Percentiles rank a stretch among this genome's conserved stretches.
Evolutionary conservation across 495 filamentous ascomycete genomes (phyloP).

Genomic region (Baudoinia panamericana): DNA sequence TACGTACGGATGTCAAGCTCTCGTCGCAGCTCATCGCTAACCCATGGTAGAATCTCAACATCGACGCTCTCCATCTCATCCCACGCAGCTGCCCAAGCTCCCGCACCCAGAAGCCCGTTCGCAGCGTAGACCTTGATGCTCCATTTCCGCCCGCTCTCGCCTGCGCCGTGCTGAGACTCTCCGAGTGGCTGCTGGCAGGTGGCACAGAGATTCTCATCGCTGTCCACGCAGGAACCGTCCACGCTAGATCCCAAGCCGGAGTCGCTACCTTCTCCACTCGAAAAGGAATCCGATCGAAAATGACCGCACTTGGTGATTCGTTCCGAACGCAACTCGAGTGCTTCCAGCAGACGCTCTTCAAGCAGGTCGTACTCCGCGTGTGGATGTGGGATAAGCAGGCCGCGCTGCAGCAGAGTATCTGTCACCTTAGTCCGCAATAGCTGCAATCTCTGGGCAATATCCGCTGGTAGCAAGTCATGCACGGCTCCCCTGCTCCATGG

Average conservation of each 20-base stretch:
- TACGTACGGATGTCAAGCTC: constrained; percentile 24
- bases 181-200: constrained; percentile 25
- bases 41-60: constrained; percentile 51
- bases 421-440: constrained; percentile 61
- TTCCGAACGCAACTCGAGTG: constrained; percentile 62
- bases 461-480: constrained; percentile 38
- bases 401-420: constrained; percentile 69
- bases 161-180: constrained; percentile 15
- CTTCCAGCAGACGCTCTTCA: constrained; percentile 83
- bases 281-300: constrained; percentile 21
- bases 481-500: constrained; percentile 49
- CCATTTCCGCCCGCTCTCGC: constrained; percentile 13
- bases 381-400: constrained; percentile 78
- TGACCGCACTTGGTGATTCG: constrained; percentile 71
- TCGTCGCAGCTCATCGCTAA: constrained; percentile 9
- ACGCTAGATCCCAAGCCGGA: constrained; percentile 19
- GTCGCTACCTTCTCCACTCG: constrained; percentile 14
- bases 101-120: constrained; percentile 83
- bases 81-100: constrained; percentile 90
- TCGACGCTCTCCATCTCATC: constrained; percentile 95
- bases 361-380: constrained; percentile 81
- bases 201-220: constrained; percentile 18
- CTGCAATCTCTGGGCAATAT: constrained; percentile 58
- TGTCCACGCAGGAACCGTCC: constrained; percentile 12
- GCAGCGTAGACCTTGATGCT: constrained; percentile 74